Evolutionary conservation across 2,329 filamentous ascomycete species (phyloP).

Genomic region (Furcasterigmium furcatum): DNA sequence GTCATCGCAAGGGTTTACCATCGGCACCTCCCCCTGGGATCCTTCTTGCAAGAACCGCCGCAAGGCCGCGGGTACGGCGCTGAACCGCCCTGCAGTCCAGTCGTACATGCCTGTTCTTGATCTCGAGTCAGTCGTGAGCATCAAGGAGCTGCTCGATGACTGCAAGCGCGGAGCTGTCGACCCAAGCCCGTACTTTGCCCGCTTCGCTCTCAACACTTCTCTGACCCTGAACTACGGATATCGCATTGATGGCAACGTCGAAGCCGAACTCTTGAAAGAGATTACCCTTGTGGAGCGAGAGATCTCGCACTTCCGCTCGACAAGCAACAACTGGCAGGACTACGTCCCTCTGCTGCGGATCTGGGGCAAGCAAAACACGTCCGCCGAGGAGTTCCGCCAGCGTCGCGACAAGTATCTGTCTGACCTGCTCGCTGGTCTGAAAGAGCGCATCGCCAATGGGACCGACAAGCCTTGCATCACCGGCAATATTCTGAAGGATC

Average conservation of each 20-base stretch:
- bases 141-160: slow-evolving; percentile 57
- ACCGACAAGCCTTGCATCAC: slow-evolving; percentile 38
- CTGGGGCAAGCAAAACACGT: slow-evolving; percentile 56
- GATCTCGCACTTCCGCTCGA: slow-evolving; percentile 73
- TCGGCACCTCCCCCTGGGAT: slow-evolving; percentile 82
- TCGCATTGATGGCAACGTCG: slow-evolving; percentile 67
- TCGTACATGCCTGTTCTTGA: slow-evolving; percentile 82
- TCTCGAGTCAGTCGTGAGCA: slow-evolving; percentile 67
- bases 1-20: slow-evolving; percentile 74
- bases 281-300: slow-evolving; percentile 74
- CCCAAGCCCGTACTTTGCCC: slow-evolving; percentile 69
- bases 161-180: slow-evolving; percentile 63
- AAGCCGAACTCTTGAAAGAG: slow-evolving; percentile 66
- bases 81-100: slow-evolving; percentile 73
- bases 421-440: slow-evolving; percentile 60
- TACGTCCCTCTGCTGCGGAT: slow-evolving; percentile 75
- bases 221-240: slow-evolving; percentile 78
- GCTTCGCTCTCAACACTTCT: slow-evolving; percentile 74
- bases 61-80: slow-evolving; percentile 74
- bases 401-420: slow-evolving; percentile 66
- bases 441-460: slow-evolving; percentile 31
- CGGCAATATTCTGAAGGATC: slow-evolving; percentile 52
- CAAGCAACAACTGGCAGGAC: slow-evolving; percentile 82
- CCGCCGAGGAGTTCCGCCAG: slow-evolving; percentile 63
- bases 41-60: slow-evolving; percentile 74